Percentiles rank a stretch among this genome's conserved stretches.
Evolutionary conservation across 2,329 filamentous ascomycete genomes (phyloP).

Genomic region (Aspergillus fumigatiaffinis): DNA sequence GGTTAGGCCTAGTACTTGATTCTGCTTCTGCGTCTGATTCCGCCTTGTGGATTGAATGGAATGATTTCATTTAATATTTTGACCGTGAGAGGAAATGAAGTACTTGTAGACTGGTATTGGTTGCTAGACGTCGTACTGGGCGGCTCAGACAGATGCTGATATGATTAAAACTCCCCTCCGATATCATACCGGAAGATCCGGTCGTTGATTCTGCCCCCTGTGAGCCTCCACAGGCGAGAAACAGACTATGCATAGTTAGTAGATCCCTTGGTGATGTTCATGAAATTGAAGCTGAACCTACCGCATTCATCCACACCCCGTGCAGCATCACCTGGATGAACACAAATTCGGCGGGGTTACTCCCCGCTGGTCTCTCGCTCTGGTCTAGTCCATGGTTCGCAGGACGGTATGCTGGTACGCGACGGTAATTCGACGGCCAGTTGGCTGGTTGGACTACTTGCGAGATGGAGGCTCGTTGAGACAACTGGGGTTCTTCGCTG

Average conservation of each 20-base stretch:
- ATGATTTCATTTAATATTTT: too few species aligned
- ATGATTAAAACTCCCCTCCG: slow-evolving; percentile 45
- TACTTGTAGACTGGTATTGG: too few species aligned
- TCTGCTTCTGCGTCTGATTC: not conserved
- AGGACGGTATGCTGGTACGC: slow-evolving; percentile 47
- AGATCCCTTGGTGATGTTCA: not conserved
- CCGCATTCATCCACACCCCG: slow-evolving; percentile 43
- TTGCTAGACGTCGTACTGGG: not conserved
- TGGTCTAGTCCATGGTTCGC: slow-evolving; percentile 43
- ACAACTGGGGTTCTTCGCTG: not conserved
- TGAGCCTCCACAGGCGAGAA: slow-evolving; percentile 47
- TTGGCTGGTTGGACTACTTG: slow-evolving; percentile 17
- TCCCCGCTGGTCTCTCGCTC: slow-evolving; percentile 41
- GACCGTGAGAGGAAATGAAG: too few species aligned
- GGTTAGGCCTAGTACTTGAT: slow-evolving; percentile 18
- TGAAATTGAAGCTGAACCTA: slow-evolving; percentile 5
- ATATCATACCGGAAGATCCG: slow-evolving; percentile 50
- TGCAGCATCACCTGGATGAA: slow-evolving; percentile 52
- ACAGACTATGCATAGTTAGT: slow-evolving; percentile 23
- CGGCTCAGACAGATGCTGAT: not conserved
- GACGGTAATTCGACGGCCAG: slow-evolving; percentile 48
- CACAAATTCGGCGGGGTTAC: slow-evolving; percentile 42
- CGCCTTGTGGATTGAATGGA: not conserved
- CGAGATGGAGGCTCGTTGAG: not conserved
- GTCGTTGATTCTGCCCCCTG: slow-evolving; percentile 48